phyloP scores from a whole-genome alignment of 169 alveolate species.

The Theileria luwenshuni region DNA sequence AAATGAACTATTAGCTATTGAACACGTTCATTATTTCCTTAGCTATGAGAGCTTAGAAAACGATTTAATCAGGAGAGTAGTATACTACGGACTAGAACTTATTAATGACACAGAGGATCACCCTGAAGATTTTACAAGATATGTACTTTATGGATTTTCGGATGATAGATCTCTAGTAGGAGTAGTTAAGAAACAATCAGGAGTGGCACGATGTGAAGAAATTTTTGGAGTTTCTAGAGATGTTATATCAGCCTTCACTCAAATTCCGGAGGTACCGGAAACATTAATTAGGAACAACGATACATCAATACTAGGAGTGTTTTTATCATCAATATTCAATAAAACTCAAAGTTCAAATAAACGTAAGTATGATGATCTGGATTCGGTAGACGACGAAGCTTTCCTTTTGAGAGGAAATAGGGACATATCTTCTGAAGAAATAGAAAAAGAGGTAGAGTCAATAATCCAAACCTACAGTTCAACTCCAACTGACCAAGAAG shows the following conservation, averaged over 20 bases:
- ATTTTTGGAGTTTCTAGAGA: no score
- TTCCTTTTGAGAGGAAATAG: background rate
- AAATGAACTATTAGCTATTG: background rate
- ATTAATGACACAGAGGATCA: background rate
- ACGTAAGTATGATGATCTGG: slow-evolving; percentile 1
- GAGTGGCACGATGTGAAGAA: no score
- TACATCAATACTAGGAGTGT: no score
- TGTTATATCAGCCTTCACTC: no score
- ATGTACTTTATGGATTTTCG: no score
- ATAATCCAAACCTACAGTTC: background rate
- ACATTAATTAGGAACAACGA: no score
- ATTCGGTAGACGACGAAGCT: slow-evolving; percentile 1
- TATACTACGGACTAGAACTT: background rate
- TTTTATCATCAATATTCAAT: no score
- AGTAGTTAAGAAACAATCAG: no score
- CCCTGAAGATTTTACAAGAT: background rate
- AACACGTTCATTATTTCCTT: background rate
- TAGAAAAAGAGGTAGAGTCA: background rate
- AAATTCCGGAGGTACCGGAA: no score
- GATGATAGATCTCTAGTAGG: no score
- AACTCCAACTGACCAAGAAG: no score
- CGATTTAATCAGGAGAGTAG: background rate
- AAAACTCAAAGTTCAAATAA: no score
- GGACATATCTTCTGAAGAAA: background rate
- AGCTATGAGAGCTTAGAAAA: background rate